phyloP scores from a whole-genome alignment of 2,329 filamentous ascomycete genomes.

The Acephala macrosclerotiorum region DNA sequence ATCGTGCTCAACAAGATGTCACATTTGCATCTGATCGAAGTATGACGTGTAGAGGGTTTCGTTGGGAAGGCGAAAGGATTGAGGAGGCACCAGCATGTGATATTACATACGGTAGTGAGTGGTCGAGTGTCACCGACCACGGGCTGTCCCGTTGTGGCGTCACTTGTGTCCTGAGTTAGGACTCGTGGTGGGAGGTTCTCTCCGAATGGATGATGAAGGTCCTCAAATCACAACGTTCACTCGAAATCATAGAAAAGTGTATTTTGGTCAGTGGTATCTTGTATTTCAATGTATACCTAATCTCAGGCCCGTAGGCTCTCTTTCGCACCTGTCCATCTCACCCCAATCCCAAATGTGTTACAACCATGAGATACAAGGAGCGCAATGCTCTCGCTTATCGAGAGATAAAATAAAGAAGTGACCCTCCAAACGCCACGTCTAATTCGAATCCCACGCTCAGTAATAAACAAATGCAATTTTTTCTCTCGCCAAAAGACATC shows the following conservation, averaged over 20 bases:
- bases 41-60: no score
- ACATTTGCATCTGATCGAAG: no score
- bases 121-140: no score
- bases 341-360: conserved; percentile 5
- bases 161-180: no score
- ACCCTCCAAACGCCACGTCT: conserved; percentile 10
- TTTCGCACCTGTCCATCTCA: neutral
- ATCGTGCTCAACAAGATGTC: no score
- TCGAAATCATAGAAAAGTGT: neutral
- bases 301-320: neutral
- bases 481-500: conserved; percentile 15
- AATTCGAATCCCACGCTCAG: conserved; percentile 25
- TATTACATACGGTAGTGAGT: no score
- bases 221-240: neutral
- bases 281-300: conserved; percentile 14
- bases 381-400: conserved; percentile 9
- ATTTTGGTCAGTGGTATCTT: conserved; percentile 14
- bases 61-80: no score
- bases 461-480: conserved; percentile 26
- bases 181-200: no score
- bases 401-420: neutral
- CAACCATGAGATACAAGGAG: conserved; percentile 11
- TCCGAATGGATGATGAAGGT: no score
- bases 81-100: no score
- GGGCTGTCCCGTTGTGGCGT: no score